Evolutionary conservation across 345 rosid species (phyloP), one percentile per base, ranked within the genome.

Genomic region (Reutealis trisperma): DNA sequence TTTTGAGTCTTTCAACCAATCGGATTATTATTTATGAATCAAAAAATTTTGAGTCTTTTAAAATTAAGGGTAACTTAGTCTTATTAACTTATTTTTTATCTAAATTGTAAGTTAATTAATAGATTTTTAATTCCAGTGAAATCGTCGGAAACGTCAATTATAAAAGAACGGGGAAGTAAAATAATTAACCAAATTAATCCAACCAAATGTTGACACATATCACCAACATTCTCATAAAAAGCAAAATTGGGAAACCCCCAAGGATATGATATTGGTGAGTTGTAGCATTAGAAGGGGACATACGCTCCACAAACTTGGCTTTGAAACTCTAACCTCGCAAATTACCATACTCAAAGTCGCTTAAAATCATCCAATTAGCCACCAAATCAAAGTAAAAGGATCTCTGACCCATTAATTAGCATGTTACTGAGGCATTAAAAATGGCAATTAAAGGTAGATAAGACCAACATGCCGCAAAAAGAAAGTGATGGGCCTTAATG

Each of bases 221-320:
- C 54, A 76, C 70, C 83, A 61, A 83, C 82, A 83, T 81, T 79
- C 85, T 71, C 82, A 77, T 77, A 32, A 61, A 47, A 73, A 32
- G 54, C 54, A 34, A 71, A 32, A 47, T 47, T 47, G 51, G 70
- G 44, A 8, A 69, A 82, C 34, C 42, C 79, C 83, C n/a, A 78
- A 68, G 80, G 68, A 69, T 19, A 71, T 63, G 2, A 16, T 21
- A 24, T 72, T 22, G 37, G 54, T 21, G 22, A 63, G 6, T 4
- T 84, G 85, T 75, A 70, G 78, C 66, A 63, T 22, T 73, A 34
- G 85, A 84, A 83, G 85, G 84, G 63, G 68, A 70, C 89, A 84
- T 66, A 73, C 78, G 77, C 81, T 70, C 41, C 67, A 52, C 78
- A 63, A 25, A 67, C 21, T 19, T 65, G 25, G 57, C 77, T 69